phyloP scores from a whole-genome alignment of 1,284 basidiomycete species.

The Ganoderma leucocontextum region DNA sequence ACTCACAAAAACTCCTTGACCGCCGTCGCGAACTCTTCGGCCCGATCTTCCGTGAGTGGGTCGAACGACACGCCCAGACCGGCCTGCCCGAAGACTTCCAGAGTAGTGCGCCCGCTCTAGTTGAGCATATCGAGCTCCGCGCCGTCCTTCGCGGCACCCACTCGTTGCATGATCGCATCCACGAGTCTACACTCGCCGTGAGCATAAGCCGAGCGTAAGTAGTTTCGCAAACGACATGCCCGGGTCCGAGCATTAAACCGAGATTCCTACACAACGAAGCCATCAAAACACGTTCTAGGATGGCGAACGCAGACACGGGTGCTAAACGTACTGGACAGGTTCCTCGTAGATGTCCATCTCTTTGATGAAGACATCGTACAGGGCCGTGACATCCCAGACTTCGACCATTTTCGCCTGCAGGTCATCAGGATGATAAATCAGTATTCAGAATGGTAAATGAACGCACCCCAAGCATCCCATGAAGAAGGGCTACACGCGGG shows the following conservation, averaged over 20 bases:
- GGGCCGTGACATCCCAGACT: slow-evolving; percentile 38
- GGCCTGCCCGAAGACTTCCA: slow-evolving; percentile 33
- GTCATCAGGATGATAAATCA: neutral
- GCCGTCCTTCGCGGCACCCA: slow-evolving; percentile 15
- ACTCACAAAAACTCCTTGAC: slow-evolving; percentile 40
- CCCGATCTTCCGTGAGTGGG: slow-evolving; percentile 28
- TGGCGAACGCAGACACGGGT: neutral
- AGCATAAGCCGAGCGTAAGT: neutral
- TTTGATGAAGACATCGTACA: slow-evolving; percentile 43
- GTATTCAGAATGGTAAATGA: neutral
- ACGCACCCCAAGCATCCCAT: slow-evolving; percentile 23
- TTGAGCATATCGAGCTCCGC: slow-evolving; percentile 33
- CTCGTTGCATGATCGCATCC: slow-evolving; percentile 27
- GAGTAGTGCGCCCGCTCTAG: slow-evolving; percentile 33
- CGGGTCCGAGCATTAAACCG: slow-evolving; percentile 27
- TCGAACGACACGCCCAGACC: slow-evolving; percentile 34
- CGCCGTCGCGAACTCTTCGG: slow-evolving; percentile 36
- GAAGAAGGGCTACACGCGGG: slow-evolving; percentile 16
- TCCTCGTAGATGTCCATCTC: slow-evolving; percentile 43
- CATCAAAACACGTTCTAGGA: neutral
- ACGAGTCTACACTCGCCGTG: slow-evolving; percentile 19
- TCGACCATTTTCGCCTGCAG: slow-evolving; percentile 26
- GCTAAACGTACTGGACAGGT: slow-evolving; percentile 20
- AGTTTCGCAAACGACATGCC: slow-evolving; percentile 5
- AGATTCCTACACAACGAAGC: slow-evolving; percentile 5